phyloP scores from a whole-genome alignment of 805 yeast species.

The Ogataea paradorogensis region DNA sequence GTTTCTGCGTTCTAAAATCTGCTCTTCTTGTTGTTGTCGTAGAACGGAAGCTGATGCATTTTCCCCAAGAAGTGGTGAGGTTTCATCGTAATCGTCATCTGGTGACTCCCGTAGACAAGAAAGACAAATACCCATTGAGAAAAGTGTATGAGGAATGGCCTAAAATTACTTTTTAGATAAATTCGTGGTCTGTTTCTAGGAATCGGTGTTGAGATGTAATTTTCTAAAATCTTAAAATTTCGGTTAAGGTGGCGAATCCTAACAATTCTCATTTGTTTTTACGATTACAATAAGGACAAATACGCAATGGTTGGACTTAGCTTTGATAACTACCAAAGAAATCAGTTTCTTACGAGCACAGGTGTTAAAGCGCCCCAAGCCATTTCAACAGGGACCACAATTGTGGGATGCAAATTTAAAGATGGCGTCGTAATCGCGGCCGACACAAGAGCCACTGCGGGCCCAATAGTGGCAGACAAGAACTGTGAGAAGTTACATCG shows the following conservation, averaged over 20 bases:
- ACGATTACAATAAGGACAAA: background rate
- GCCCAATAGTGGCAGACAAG: constrained; percentile 95
- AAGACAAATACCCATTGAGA: constrained; percentile 34
- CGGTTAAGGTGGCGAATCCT: constrained; percentile 4
- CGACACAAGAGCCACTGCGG: constrained; percentile 97
- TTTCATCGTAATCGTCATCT: constrained; percentile 27
- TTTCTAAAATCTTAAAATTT: background rate
- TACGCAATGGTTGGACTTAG: constrained; percentile 78
- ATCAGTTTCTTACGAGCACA: constrained; percentile 59
- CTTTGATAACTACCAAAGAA: constrained; percentile 92
- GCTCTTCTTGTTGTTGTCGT: constrained; percentile 26
- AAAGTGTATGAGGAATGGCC: too few species aligned
- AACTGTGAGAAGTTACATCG: constrained; percentile 95
- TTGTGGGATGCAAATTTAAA: constrained; percentile 90
- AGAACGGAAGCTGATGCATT: constrained; percentile 17
- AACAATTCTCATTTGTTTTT: background rate
- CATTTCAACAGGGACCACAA: constrained; percentile 98
- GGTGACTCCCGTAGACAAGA: constrained; percentile 29
- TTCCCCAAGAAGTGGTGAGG: constrained; percentile 27
- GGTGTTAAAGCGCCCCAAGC: constrained; percentile 83
- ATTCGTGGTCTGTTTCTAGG: background rate
- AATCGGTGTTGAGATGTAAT: constrained; percentile 1
- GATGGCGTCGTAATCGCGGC: constrained; percentile 98
- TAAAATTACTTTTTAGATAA: too few species aligned
- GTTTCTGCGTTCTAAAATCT: constrained; percentile 28